Base-by-base conservation (phyloP, 176 grass and related monocot species). In the Hordeum marinum region DNA sequence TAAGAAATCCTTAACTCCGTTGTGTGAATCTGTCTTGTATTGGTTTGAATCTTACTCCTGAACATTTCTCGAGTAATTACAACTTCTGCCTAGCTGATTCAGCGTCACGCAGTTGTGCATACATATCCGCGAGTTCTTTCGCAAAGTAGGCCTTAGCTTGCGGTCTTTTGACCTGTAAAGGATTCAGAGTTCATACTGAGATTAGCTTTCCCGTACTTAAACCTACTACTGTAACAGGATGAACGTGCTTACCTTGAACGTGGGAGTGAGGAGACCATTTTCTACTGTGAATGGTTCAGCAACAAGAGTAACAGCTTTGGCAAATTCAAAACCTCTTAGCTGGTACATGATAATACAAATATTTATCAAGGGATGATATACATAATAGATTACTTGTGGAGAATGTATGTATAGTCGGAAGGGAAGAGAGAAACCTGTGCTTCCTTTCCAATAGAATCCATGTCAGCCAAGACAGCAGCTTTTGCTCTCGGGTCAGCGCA, bases 281-380 rank as follows among this genome's bases (percentile, higher is more conserved):
- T 98, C 96, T 75, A 92, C 12, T 76, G 96, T 95, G 84, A 98
- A 98, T 60, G 91, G 96, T 75, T 98, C 96, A 50, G 90, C 50
- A 52, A 95, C 89, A 60, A 98, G 81, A 9, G 87, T 94, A 72
- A 98, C 41, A 70, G 89, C 88, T 94, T 92, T 98, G 13, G 86
- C 96, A 76, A 92, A 92, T 82, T 98, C 96, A 77, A 98, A 98
- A 80, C 96, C 96, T 79, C 96, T 95, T 85, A 98, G 85, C 96
- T 98, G 91, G 75, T 57, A 71, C 4, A 84, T 24, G 27, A 27
- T 57, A 75, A 70, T 1, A 79, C n/a, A 73, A 35, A 46, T 7
- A 4, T 78, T 26, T 82, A 31, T 84, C 27, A 78, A 48, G 21
- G 23, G 58, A 50, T 40, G 8, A 37, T 27, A 21, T 10, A 13